phyloP scores from a whole-genome alignment of 2,329 filamentous ascomycete species.

The Pseudogymnoascus sp. region DNA sequence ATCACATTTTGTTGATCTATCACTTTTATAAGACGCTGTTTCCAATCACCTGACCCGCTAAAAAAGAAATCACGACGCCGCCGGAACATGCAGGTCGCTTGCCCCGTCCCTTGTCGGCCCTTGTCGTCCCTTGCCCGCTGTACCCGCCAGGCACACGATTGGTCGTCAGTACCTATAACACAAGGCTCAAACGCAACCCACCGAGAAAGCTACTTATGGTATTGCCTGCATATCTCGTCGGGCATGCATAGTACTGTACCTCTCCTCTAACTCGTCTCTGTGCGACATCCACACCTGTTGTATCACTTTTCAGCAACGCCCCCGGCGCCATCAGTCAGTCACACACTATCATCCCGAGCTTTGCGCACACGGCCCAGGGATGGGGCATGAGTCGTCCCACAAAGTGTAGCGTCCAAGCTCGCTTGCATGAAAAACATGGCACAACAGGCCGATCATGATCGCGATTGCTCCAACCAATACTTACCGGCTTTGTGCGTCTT shows the following conservation, averaged over 20 bases:
- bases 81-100: constrained; percentile 1
- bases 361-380: neutral
- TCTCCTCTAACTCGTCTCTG: no score
- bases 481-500: neutral
- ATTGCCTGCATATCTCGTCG: neutral
- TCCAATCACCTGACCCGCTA: neutral
- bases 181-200: neutral
- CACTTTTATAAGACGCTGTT: neutral
- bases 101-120: neutral
- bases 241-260: neutral
- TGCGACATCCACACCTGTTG: neutral
- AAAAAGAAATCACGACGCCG: neutral
- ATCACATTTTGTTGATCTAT: neutral
- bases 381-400: neutral
- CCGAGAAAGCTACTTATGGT: neutral
- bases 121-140: no score
- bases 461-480: constrained; percentile 1
- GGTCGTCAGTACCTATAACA: neutral
- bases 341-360: neutral
- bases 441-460: neutral
- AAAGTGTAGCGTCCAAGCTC: neutral
- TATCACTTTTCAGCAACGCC: neutral
- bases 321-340: neutral
- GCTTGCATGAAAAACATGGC: neutral
- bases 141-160: neutral